Evolutionary conservation across 176 grass and related monocot genomes (phyloP).

Genomic region (Puya raimondii): DNA sequence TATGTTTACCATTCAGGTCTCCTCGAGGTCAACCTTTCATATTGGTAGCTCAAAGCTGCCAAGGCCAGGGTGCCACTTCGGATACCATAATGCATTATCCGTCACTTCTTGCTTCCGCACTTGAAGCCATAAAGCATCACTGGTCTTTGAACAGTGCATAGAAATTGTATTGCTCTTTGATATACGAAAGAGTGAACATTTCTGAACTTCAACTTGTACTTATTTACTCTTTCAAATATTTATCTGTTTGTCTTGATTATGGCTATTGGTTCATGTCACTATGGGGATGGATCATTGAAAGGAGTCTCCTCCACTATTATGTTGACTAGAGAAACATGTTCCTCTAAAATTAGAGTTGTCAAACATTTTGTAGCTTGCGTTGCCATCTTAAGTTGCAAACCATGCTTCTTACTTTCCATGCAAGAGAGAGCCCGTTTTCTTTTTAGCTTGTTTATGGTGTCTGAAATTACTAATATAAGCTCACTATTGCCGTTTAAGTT

Average conservation of each 20-base stretch:
- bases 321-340: not conserved
- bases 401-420: not conserved
- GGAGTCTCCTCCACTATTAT: not conserved
- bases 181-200: not conserved
- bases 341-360: not conserved
- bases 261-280: not conserved
- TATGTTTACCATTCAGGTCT: conserved; percentile 31
- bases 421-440: not conserved
- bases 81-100: conserved; percentile 17
- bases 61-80: conserved; percentile 18
- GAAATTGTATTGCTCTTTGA: not conserved
- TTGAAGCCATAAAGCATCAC: conserved; percentile 10
- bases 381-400: not conserved
- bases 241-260: not conserved
- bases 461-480: not conserved
- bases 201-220: not conserved
- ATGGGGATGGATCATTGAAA: not conserved
- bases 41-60: conserved; percentile 29
- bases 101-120: conserved; percentile 15
- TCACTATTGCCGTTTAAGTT: no score
- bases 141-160: not conserved
- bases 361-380: not conserved
- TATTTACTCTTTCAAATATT: not conserved
- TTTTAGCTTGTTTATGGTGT: not conserved
- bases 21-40: conserved; percentile 23